Evolutionary conservation across 495 filamentous ascomycete species (phyloP).

Genomic region (Penicillium ucsense): DNA sequence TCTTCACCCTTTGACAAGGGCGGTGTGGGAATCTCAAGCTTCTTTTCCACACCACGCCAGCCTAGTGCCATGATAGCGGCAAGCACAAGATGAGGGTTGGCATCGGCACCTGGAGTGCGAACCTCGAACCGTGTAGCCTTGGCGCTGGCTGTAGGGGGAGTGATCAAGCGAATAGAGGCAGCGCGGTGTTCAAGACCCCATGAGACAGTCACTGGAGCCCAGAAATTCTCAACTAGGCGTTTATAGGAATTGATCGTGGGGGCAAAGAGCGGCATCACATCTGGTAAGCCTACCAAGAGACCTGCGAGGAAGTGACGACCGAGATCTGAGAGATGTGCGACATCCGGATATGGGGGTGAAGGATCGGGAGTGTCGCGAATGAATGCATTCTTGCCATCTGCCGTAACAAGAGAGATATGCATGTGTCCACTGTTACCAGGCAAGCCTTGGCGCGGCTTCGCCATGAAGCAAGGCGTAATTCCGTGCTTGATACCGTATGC

Average conservation of each 20-base stretch:
- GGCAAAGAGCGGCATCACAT: constrained; percentile 90
- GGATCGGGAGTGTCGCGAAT: constrained; percentile 60
- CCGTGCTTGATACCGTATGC: constrained; percentile 74
- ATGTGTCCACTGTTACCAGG: constrained; percentile 94
- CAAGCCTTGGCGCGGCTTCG: constrained; percentile 83
- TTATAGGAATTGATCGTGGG: constrained; percentile 98
- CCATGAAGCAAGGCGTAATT: constrained; percentile 97
- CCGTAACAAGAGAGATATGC: constrained; percentile 71
- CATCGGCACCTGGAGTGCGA: constrained; percentile 80
- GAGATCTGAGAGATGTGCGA: constrained; percentile 72
- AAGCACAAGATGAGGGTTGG: constrained; percentile 84
- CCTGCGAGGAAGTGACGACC: constrained; percentile 93
- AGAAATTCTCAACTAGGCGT: constrained; percentile 95
- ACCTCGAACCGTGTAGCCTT: constrained; percentile 88
- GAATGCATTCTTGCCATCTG: constrained; percentile 65
- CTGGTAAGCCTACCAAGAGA: constrained; percentile 75
- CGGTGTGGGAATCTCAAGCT: constrained; percentile 70
- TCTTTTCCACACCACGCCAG: constrained; percentile 83
- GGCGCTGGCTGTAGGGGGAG: constrained; percentile 70
- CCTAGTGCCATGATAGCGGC: constrained; percentile 76
- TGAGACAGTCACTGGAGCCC: constrained; percentile 93
- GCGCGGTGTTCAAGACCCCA: constrained; percentile 96
- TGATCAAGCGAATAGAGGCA: constrained; percentile 80
- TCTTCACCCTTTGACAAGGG: constrained; percentile 75
- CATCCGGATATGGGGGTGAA: constrained; percentile 59